Percentiles rank a stretch among this genome's conserved stretches.
These are phyloP conservation scores for Rugonectria rugulosa DNA, from an alignment of 2,329 filamentous ascomycete genomes.

Conservation along the genomic window DNA sequence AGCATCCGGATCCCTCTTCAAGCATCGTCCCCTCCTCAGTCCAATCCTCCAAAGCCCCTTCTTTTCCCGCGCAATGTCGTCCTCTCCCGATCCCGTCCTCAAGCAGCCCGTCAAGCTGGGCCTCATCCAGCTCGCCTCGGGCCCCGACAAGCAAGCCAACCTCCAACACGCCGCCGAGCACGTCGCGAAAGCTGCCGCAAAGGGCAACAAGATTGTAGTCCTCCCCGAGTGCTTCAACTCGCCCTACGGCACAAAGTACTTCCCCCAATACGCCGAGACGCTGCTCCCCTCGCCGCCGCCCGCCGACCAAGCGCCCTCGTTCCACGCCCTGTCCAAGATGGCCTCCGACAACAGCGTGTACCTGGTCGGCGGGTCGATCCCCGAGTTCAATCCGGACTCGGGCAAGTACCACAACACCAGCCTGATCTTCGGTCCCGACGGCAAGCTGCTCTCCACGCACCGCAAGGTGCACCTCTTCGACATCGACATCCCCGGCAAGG, in stretches of 20 bases:
- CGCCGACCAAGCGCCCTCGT: slow-evolving; percentile 77
- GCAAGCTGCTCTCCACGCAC: slow-evolving; percentile 84
- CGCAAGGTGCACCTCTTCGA: slow-evolving; percentile 97
- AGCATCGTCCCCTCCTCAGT: slow-evolving; percentile 20
- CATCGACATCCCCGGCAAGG: slow-evolving; percentile 95
- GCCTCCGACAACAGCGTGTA: slow-evolving; percentile 82
- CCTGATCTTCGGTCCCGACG: slow-evolving; percentile 80
- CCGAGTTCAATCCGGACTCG: slow-evolving; percentile 70
- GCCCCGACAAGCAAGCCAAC: slow-evolving; percentile 85
- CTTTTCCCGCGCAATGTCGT: slow-evolving; percentile 47
- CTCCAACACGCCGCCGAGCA: slow-evolving; percentile 81
- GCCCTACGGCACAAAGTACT: slow-evolving; percentile 90
- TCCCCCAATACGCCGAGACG: slow-evolving; percentile 89
- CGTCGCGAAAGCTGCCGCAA: slow-evolving; percentile 79
- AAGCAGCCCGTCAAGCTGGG: slow-evolving; percentile 81
- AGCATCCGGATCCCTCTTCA: slow-evolving; percentile 23
- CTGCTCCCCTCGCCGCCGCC: slow-evolving; percentile 80
- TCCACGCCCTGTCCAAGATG: slow-evolving; percentile 81
- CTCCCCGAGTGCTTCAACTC: slow-evolving; percentile 99
- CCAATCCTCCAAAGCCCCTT: slow-evolving; percentile 28
- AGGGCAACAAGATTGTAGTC: slow-evolving; percentile 85
- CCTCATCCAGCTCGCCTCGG: slow-evolving; percentile 81
- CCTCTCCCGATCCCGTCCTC: slow-evolving; percentile 58
- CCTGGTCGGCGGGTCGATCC: slow-evolving; percentile 91
- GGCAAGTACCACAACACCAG: slow-evolving; percentile 89